Percentiles rank a stretch among this genome's conserved stretches.
Evolutionary conservation across 441 rosid species (phyloP).

Genomic region (Gossypium schwendimanii): DNA sequence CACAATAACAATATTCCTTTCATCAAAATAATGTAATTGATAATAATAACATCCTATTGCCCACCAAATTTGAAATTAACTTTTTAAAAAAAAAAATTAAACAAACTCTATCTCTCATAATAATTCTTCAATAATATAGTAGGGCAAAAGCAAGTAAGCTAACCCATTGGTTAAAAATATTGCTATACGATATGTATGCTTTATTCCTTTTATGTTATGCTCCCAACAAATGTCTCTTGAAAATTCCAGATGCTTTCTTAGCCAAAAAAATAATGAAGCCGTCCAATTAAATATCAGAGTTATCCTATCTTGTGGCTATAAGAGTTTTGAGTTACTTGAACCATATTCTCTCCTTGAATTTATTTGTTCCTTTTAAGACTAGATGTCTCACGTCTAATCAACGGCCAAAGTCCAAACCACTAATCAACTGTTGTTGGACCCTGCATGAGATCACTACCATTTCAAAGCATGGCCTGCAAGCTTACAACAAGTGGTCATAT

Average conservation of each 20-base stretch:
- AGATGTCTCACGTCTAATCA: slow-evolving; percentile 7
- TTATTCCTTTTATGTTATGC: background rate
- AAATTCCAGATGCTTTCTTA: background rate
- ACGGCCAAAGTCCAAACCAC: background rate
- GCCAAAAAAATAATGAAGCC: background rate
- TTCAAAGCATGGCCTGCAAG: background rate
- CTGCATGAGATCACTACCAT: background rate
- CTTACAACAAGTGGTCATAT: background rate
- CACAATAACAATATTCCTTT: background rate
- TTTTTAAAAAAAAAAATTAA: background rate
- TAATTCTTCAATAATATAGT: background rate
- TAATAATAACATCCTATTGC: too few species aligned
- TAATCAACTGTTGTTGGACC: background rate
- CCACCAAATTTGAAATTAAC: too few species aligned
- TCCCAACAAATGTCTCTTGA: background rate
- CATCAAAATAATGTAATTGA: too few species aligned
- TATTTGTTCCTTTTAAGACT: background rate
- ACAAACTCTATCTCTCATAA: background rate
- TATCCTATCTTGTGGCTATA: background rate
- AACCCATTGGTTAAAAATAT: background rate
- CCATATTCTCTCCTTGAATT: background rate
- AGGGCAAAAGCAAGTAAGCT: background rate
- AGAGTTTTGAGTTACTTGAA: background rate
- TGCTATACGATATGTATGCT: background rate
- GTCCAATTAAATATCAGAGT: background rate